A percentile compares a stretch with the other conserved stretches of the same genome.
These are phyloP conservation scores for Arthrobotrys sphaeroides DNA, from an alignment of 2,329 filamentous ascomycete species.

Conservation along the genomic window DNA sequence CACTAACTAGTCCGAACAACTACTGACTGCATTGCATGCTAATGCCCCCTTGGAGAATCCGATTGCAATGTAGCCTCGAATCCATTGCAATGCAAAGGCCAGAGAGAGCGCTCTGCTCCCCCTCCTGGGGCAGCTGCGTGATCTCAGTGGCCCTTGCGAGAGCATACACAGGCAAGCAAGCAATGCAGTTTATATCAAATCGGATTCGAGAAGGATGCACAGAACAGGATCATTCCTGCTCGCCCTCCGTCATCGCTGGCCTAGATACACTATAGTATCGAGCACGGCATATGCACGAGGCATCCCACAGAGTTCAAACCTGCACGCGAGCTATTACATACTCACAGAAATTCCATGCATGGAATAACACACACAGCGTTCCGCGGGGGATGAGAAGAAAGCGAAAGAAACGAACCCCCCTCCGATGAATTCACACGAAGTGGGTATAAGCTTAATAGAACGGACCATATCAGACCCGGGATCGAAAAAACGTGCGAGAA, in stretches of 20 bases:
- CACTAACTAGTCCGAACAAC: too few relatives aligned
- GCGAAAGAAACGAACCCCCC: neutral
- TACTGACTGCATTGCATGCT: neutral
- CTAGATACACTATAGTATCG: too few relatives aligned
- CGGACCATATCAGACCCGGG: constrained; percentile 25
- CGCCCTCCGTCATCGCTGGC: neutral
- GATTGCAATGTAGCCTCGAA: neutral
- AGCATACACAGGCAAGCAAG: neutral
- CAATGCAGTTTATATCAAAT: constrained; percentile 1
- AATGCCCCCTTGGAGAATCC: too few relatives aligned
- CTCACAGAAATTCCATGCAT: constrained; percentile 21
- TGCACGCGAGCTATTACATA: constrained; percentile 34
- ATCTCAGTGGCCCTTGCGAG: constrained; percentile 8
- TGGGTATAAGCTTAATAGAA: constrained; percentile 45
- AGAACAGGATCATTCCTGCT: neutral
- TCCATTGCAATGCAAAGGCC: neutral
- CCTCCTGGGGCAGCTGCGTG: constrained; percentile 10
- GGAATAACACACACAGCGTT: constrained; percentile 20
- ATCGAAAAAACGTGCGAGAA: constrained; percentile 50
- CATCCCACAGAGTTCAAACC: constrained; percentile 12
- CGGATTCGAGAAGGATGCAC: neutral
- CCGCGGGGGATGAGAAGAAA: constrained; percentile 25
- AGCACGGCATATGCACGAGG: constrained; percentile 7
- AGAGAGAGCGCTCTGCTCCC: neutral
- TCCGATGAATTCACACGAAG: neutral